Evolutionary conservation across 23 red algal species (phyloP).

Genomic region (Agarophyton chilense): DNA sequence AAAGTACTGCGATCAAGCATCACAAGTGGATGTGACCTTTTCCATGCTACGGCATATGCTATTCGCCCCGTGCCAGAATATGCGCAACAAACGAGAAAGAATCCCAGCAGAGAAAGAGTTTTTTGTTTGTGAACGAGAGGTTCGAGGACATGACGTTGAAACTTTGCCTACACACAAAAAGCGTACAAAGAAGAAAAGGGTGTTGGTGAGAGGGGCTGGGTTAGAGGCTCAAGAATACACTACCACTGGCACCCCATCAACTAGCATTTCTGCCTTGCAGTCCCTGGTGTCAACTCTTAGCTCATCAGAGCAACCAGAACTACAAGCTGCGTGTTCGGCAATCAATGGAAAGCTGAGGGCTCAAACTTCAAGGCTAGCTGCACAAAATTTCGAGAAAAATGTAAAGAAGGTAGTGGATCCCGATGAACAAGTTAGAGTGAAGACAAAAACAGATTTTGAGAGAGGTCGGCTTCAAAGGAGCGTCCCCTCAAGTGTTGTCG

Average conservation of each 20-base stretch:
- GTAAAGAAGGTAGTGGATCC: neutral
- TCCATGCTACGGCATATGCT: slow-evolving; percentile 76
- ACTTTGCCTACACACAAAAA: neutral
- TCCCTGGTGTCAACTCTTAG: neutral
- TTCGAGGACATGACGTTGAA: neutral
- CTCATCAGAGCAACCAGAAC: neutral
- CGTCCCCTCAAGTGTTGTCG: neutral
- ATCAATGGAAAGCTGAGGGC: neutral
- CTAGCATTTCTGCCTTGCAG: slow-evolving; percentile 13
- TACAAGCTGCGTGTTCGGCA: slow-evolving; percentile 1
- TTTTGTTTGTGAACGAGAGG: neutral
- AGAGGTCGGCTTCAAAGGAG: neutral
- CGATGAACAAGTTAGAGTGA: neutral
- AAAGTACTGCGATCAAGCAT: slow-evolving; percentile 28
- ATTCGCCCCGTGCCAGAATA: slow-evolving; percentile 66
- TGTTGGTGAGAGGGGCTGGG: neutral
- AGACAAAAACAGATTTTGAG: slow-evolving; percentile 22
- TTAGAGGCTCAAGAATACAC: slow-evolving; percentile 5
- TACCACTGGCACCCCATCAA: slow-evolving; percentile 2
- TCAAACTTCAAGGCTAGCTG: neutral
- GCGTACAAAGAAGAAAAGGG: neutral
- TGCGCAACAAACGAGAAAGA: neutral
- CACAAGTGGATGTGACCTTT: slow-evolving; percentile 39
- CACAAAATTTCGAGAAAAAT: neutral
- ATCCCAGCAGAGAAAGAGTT: neutral